Evolutionary conservation across 257 asterid species (phyloP).

Genomic region (Gentiana dahurica): DNA sequence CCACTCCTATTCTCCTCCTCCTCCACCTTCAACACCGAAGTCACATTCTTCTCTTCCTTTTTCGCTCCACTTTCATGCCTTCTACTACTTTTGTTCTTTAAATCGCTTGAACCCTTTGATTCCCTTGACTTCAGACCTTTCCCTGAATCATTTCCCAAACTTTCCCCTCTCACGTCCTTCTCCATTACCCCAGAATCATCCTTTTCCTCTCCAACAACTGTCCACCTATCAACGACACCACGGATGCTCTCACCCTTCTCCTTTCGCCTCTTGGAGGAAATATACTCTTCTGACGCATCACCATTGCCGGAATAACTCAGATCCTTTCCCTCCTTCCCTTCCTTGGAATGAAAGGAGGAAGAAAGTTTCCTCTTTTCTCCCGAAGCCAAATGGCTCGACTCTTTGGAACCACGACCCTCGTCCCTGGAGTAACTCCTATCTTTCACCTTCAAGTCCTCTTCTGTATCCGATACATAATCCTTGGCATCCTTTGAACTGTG

Average conservation of each 20-base stretch:
- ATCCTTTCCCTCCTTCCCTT: conserved; percentile 31
- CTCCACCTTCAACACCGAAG: conserved; percentile 47
- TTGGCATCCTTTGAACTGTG: conserved; percentile 40
- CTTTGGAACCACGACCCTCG: conserved; percentile 41
- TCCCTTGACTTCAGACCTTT: conserved; percentile 47
- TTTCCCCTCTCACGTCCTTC: conserved; percentile 41
- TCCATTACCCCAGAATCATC: conserved; percentile 11
- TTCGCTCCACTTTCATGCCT: conserved; percentile 61
- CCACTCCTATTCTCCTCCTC: conserved; percentile 44
- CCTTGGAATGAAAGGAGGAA: conserved; percentile 30
- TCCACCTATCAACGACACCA: conserved; percentile 69
- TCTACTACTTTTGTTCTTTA: conserved; percentile 53
- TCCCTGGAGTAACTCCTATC: conserved; percentile 44
- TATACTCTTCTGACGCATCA: conserved; percentile 40
- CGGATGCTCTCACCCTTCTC: conserved; percentile 38
- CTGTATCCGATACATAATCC: conserved; percentile 79
- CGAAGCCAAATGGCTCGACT: conserved; percentile 17
- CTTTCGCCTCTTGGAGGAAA: conserved; percentile 67
- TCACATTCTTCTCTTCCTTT: conserved; percentile 36
- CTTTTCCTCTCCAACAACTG: conserved; percentile 58
- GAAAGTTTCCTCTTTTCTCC: conserved; percentile 70
- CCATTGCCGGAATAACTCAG: conserved; percentile 21
- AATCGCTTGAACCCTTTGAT: conserved; percentile 43
- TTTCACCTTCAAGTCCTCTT: conserved; percentile 63
- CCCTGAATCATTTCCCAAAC: conserved; percentile 34